Evolutionary conservation across 768 basidiomycete genomes (phyloP).

Genomic region (Hydnomerulius pinastri): DNA sequence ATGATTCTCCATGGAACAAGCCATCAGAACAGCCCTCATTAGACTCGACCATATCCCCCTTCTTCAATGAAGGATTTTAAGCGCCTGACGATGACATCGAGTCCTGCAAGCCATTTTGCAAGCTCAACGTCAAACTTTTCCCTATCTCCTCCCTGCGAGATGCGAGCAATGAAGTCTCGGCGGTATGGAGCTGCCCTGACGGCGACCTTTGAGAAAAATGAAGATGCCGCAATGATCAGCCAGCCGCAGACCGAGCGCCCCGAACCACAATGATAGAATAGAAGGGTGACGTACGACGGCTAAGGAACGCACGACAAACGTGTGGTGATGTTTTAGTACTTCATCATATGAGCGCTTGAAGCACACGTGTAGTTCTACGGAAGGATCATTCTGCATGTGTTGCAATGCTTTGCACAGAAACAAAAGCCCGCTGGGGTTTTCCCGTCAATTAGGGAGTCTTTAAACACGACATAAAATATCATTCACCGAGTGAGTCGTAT

Average conservation of each 20-base stretch:
- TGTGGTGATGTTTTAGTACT: conserved; percentile 65
- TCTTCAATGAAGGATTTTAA: conserved; percentile 57
- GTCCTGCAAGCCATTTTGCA: conserved; percentile 58
- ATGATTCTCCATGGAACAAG: conserved; percentile 22
- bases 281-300: conserved; percentile 28
- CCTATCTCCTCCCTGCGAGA: conserved; percentile 62
- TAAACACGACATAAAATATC: conserved; percentile 18
- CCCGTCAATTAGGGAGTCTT: conserved; percentile 1
- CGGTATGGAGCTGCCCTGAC: conserved; percentile 65
- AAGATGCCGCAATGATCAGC: conserved; percentile 2
- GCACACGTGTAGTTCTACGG: conserved; percentile 60
- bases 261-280: not conserved
- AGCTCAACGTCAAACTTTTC: conserved; percentile 63
- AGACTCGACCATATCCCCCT: conserved; percentile 61
- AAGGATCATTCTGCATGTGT: conserved; percentile 57
- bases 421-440: conserved; percentile 54
- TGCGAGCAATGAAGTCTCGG: conserved; percentile 59
- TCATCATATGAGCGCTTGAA: conserved; percentile 73
- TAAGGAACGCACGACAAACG: conserved; percentile 63
- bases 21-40: conserved; percentile 8
- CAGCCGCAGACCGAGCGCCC: not conserved
- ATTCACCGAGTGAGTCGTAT: conserved; percentile 65
- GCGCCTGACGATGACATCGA: conserved; percentile 56
- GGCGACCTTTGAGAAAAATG: conserved; percentile 44
- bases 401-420: conserved; percentile 71